Percentiles rank a stretch among this genome's conserved stretches.
Conservation (phyloP, 2,329 filamentous ascomycete genomes). For the Aspergillus sp. region DNA sequence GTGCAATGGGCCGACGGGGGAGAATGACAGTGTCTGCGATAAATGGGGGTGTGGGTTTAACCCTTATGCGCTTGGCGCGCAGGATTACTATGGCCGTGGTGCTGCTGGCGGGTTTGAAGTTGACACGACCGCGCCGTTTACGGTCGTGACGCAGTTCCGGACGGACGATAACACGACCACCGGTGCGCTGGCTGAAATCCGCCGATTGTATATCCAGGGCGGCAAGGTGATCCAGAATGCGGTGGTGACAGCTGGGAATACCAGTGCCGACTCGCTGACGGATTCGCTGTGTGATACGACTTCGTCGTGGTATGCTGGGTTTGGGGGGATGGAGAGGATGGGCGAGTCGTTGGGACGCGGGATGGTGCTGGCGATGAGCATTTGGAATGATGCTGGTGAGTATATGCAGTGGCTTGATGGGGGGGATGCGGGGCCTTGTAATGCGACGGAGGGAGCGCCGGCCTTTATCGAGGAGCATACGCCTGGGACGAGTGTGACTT, state of each 20-base stretch:
- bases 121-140: conserved; percentile 59
- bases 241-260: conserved; percentile 22
- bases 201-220: conserved; percentile 62
- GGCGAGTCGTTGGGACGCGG: conserved; percentile 54
- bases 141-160: conserved; percentile 66
- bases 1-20: conserved; percentile 5
- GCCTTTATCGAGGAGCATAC: conserved; percentile 48
- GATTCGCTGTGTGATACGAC: conserved; percentile 55
- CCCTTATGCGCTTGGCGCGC: conserved; percentile 62
- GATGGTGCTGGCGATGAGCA: conserved; percentile 61
- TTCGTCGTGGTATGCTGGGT: conserved; percentile 45
- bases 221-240: conserved; percentile 57
- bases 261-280: conserved; percentile 49
- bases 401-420: conserved; percentile 61
- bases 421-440: conserved; percentile 54
- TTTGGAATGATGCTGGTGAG: conserved; percentile 56
- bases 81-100: conserved; percentile 57
- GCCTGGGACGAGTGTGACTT: conserved; percentile 53
- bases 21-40: conserved; percentile 56
- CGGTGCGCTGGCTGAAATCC: conserved; percentile 56
- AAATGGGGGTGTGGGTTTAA: conserved; percentile 68
- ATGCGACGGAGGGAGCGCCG: conserved; percentile 54
- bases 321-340: conserved; percentile 58
- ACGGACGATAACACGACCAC: conserved; percentile 47
- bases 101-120: conserved; percentile 47